phyloP scores from a whole-genome alignment of 139 green algal species.

The Chlorella sp. region DNA sequence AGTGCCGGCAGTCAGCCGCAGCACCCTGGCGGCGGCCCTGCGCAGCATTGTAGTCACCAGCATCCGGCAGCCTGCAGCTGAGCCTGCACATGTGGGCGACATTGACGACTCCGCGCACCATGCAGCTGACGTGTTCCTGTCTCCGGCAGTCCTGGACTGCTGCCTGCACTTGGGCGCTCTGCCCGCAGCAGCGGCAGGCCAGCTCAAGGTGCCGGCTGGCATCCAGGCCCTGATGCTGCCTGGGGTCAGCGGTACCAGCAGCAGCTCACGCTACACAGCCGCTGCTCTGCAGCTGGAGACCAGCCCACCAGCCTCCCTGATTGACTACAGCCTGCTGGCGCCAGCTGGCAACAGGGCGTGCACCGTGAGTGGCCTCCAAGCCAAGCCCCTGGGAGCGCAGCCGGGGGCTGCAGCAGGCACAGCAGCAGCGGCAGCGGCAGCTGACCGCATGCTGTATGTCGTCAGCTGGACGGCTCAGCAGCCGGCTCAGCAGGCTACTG shows the following conservation, averaged over 20 bases:
- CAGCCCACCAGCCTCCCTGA: not conserved
- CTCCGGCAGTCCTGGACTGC: slow-evolving; percentile 64
- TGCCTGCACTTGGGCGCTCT: slow-evolving; percentile 70
- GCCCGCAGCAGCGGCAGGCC: not conserved
- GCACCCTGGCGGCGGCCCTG: slow-evolving; percentile 72
- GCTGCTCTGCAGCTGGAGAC: not conserved
- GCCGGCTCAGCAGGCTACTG: not conserved
- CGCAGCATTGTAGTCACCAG: slow-evolving; percentile 61
- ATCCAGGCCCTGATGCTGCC: slow-evolving; percentile 25
- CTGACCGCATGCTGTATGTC: slow-evolving; percentile 15
- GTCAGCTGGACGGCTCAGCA: not conserved
- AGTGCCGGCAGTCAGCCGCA: no score
- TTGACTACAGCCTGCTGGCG: slow-evolving; percentile 15
- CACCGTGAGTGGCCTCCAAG: slow-evolving; percentile 20
- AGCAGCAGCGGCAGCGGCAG: not conserved
- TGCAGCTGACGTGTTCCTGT: slow-evolving; percentile 31
- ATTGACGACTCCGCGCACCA: slow-evolving; percentile 7
- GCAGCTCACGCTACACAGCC: not conserved
- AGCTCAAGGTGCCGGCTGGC: slow-evolving; percentile 41
- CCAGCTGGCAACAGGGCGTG: not conserved
- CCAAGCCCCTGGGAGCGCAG: slow-evolving; percentile 28
- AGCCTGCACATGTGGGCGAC: slow-evolving; percentile 2
- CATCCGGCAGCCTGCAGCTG: not conserved
- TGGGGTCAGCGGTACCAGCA: not conserved
- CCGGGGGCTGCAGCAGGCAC: not conserved